These are phyloP conservation scores for Trichoderma sp. DNA, from an alignment of 2,329 filamentous ascomycete genomes.

Conservation along the genomic window DNA sequence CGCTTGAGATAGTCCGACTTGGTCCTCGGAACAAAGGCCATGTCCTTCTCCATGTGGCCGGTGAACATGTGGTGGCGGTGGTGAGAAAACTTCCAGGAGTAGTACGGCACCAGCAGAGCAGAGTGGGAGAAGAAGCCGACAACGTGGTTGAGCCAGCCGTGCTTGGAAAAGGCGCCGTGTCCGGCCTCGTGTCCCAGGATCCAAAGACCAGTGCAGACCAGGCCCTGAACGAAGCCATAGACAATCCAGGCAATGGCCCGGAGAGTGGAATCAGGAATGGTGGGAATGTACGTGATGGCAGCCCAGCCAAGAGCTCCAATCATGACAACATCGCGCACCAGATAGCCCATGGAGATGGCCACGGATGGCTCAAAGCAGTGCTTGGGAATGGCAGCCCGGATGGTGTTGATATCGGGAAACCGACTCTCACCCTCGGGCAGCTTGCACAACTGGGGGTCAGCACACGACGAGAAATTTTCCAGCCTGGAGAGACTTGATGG, in stretches of 20 bases:
- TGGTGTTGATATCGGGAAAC: conserved; percentile 21
- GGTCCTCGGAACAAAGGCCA: conserved; percentile 15
- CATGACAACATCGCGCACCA: conserved; percentile 57
- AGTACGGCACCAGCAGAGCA: conserved; percentile 67
- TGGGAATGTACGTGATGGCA: conserved; percentile 56
- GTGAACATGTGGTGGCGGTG: conserved; percentile 69
- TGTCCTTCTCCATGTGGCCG: conserved; percentile 62
- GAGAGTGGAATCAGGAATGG: conserved; percentile 42
- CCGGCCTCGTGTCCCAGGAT: conserved; percentile 72
- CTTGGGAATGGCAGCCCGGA: conserved; percentile 51
- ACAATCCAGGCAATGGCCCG: conserved; percentile 30
- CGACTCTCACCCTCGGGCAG: conserved; percentile 16
- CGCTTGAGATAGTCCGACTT: conserved; percentile 1
- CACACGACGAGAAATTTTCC: neutral
- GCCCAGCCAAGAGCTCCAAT: conserved; percentile 50
- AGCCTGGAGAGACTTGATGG: too few species aligned
- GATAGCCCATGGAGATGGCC: conserved; percentile 40
- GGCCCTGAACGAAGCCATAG: conserved; percentile 66
- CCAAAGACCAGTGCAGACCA: conserved; percentile 69
- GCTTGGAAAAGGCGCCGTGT: conserved; percentile 66
- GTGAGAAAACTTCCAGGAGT: conserved; percentile 72
- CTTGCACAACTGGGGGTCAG: conserved; percentile 6
- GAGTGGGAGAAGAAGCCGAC: conserved; percentile 68
- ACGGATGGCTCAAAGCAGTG: conserved; percentile 57
- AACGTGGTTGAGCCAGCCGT: conserved; percentile 58